Percentiles rank a stretch among this genome's conserved stretches.
Conservation (phyloP, 2,329 filamentous ascomycete genomes). For the Xylariaceae sp. region DNA sequence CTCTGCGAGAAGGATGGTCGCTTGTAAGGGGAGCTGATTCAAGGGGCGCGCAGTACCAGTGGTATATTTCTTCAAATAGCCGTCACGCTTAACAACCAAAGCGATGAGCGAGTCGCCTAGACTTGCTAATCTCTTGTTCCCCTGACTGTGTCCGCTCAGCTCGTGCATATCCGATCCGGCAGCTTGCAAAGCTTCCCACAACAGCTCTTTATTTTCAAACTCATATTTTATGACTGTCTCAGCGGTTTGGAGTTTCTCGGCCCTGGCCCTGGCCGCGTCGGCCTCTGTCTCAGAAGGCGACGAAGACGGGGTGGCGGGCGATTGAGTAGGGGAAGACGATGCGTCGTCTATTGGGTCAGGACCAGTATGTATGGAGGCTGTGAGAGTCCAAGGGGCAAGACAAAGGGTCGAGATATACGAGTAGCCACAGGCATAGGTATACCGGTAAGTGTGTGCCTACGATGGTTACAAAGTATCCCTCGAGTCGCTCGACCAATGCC, state of each 20-base stretch:
- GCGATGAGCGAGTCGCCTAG: conserved; percentile 12
- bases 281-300: not conserved
- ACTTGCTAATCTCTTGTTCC: conserved; percentile 13
- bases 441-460: not conserved
- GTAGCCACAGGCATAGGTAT: not conserved
- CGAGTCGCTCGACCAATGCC: not conserved
- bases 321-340: not conserved
- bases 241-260: not conserved
- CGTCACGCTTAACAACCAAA: conserved; percentile 2
- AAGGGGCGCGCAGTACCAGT: conserved; percentile 4
- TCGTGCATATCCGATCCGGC: not conserved
- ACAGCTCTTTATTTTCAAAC: conserved; percentile 7
- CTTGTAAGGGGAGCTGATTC: not conserved
- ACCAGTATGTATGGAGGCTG: not conserved
- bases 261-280: not conserved
- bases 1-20: not conserved
- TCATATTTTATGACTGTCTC: conserved; percentile 10
- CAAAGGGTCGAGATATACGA: not conserved
- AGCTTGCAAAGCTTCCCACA: conserved; percentile 18
- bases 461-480: not conserved
- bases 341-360: not conserved
- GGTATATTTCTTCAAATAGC: not conserved
- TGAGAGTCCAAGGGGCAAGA: not conserved
- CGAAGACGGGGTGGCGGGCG: not conserved
- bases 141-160: conserved; percentile 1